Percentiles rank a stretch among this genome's conserved stretches.
Conservation (phyloP, 139 green algal species). For the Zygnema cylindricum region DNA sequence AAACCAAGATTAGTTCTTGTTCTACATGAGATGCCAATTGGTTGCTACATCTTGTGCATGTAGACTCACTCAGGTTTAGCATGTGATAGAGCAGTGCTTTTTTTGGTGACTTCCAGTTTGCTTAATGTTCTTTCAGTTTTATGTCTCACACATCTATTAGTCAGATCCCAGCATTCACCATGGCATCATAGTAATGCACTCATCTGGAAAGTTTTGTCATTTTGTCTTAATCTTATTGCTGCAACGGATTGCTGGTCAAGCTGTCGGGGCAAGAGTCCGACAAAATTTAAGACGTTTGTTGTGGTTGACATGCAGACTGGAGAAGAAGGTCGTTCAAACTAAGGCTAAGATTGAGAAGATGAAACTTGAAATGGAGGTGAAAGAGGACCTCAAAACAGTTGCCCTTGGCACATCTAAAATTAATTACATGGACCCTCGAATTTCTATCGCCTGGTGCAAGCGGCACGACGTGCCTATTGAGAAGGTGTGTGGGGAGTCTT, state of each 20-base stretch:
- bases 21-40: no score
- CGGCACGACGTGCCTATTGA: slow-evolving; percentile 89
- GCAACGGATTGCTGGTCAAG: neutral
- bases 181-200: no score
- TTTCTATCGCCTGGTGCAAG: slow-evolving; percentile 98
- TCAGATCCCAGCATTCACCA: no score
- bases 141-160: no score
- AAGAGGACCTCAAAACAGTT: slow-evolving; percentile 79
- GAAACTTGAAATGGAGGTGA: slow-evolving; percentile 55
- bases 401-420: slow-evolving; percentile 98
- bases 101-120: no score
- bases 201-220: neutral
- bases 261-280: no score
- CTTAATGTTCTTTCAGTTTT: no score
- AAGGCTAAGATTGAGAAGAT: slow-evolving; percentile 66
- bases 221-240: neutral
- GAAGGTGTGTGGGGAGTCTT: slow-evolving; percentile 78
- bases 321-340: slow-evolving; percentile 58
- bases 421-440: slow-evolving; percentile 99
- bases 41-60: no score
- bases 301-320: slow-evolving; percentile 51
- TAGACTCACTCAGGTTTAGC: no score
- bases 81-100: no score
- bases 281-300: no score
- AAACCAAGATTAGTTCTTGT: no score